These are phyloP conservation scores for Dryadomyces sulphureus DNA, from an alignment of 2,329 filamentous ascomycete species.

Conservation along the genomic window DNA sequence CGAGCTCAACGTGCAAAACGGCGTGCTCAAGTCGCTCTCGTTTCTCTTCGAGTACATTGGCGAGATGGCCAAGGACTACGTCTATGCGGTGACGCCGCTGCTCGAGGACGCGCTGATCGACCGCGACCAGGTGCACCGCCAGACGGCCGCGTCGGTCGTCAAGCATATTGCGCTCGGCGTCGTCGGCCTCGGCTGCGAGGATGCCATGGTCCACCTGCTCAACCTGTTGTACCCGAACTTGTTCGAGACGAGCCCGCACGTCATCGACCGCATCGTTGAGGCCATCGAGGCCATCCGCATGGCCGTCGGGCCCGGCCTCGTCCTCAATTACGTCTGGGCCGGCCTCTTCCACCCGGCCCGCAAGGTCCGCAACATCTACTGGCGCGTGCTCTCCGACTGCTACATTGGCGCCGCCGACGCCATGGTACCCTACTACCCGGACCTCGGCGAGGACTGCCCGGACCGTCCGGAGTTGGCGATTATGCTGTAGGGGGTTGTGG, in stretches of 20 bases:
- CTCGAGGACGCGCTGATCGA: conserved; percentile 96
- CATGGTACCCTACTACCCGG: conserved; percentile 93
- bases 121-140: conserved; percentile 91
- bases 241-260: conserved; percentile 94
- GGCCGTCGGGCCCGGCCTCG: conserved; percentile 78
- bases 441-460: conserved; percentile 65
- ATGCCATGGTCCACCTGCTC: conserved; percentile 94
- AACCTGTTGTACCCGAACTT: conserved; percentile 94
- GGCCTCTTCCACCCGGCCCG: conserved; percentile 92
- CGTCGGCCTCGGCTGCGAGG: conserved; percentile 93
- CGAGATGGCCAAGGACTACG: conserved; percentile 99
- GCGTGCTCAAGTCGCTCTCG: conserved; percentile 88
- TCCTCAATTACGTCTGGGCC: conserved; percentile 98
- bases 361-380: conserved; percentile 90
- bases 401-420: conserved; percentile 89
- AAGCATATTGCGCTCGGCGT: conserved; percentile 96
- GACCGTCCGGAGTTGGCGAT: conserved; percentile 72
- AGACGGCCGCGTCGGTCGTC: conserved; percentile 90
- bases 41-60: conserved; percentile 99
- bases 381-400: conserved; percentile 91
- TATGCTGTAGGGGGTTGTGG: conserved; percentile 43
- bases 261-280: conserved; percentile 95
- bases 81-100: conserved; percentile 91
- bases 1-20: conserved; percentile 96
- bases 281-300: conserved; percentile 93